Conservation (phyloP, 352 stramenopile genomes). For the Globisporangium cederbergense region DNA sequence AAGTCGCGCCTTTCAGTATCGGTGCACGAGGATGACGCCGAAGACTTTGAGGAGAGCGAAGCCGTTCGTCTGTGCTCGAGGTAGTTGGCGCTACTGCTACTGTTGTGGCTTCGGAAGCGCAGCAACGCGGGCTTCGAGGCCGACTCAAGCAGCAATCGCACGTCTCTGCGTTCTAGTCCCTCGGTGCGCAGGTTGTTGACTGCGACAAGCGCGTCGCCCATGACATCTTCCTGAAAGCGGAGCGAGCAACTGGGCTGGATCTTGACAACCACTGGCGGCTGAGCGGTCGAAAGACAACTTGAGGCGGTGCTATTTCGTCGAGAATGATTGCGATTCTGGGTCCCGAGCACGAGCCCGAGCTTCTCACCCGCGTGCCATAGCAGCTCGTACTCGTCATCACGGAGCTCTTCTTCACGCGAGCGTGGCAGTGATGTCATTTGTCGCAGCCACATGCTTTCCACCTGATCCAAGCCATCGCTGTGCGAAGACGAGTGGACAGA, state of each 20-base stretch:
- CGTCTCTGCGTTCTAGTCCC: conserved; percentile 20
- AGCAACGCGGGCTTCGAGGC: conserved; percentile 35
- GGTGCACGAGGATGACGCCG: neutral
- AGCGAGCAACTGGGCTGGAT: conserved; percentile 26
- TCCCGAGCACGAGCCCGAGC: conserved; percentile 16
- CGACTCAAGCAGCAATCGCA: conserved; percentile 30
- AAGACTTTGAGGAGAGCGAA: conserved; percentile 11
- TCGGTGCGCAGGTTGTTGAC: conserved; percentile 33
- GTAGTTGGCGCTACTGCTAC: neutral
- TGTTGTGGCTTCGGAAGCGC: conserved; percentile 23
- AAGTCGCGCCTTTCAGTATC: neutral
- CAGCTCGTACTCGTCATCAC: conserved; percentile 15
- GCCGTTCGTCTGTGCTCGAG: conserved; percentile 11
- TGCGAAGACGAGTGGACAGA: conserved; percentile 6
- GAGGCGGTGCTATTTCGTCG: neutral
- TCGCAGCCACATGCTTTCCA: neutral
- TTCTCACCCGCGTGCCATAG: conserved; percentile 11
- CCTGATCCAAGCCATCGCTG: neutral
- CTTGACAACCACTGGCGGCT: conserved; percentile 8
- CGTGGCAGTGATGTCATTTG: neutral
- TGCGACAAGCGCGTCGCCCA: conserved; percentile 35
- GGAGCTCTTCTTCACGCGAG: neutral
- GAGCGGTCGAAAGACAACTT: neutral
- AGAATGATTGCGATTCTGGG: neutral
- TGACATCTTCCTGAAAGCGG: conserved; percentile 25